Conservation (phyloP, 768 basidiomycete genomes). For the Daedalea quercina region DNA sequence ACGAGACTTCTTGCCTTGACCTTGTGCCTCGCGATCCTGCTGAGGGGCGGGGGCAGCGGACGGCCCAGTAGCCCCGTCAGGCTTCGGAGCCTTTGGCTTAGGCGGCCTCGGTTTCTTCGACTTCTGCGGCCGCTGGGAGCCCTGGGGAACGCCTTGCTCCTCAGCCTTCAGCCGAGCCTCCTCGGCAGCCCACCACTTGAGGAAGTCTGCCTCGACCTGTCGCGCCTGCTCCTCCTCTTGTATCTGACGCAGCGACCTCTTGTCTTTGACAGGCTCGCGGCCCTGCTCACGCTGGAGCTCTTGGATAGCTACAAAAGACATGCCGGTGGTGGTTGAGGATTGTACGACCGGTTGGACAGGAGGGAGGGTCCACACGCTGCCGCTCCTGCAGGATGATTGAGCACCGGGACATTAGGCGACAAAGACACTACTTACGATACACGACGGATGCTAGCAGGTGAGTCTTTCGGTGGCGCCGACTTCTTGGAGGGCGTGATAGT, state of each 20-base stretch:
- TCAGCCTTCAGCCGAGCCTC: conserved; percentile 63
- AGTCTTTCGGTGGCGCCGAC: conserved; percentile 19
- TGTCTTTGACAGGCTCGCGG: conserved; percentile 36
- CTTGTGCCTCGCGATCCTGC: not conserved
- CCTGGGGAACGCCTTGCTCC: conserved; percentile 15
- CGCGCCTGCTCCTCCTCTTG: conserved; percentile 75
- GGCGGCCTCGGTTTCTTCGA: conserved; percentile 3
- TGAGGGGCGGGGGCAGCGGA: not conserved
- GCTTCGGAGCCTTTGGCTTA: not conserved
- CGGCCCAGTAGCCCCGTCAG: not conserved
- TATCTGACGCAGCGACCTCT: conserved; percentile 70
- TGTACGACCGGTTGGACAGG: conserved; percentile 42
- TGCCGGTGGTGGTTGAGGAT: conserved; percentile 21
- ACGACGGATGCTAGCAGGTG: conserved; percentile 31
- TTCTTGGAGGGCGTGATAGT: conserved; percentile 57
- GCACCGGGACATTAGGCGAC: not conserved
- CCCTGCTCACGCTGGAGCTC: conserved; percentile 60
- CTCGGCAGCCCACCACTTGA: conserved; percentile 87
- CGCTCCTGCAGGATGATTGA: conserved; percentile 24
- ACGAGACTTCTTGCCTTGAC: not conserved
- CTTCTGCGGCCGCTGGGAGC: conserved; percentile 4
- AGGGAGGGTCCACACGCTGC: conserved; percentile 61
- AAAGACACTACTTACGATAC: conserved; percentile 39
- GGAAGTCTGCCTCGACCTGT: conserved; percentile 70
- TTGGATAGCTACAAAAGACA: conserved; percentile 85